Evolutionary conservation across 2,329 filamentous ascomycete species (phyloP).

Genomic region (Ophiocordyceps robertsii): DNA sequence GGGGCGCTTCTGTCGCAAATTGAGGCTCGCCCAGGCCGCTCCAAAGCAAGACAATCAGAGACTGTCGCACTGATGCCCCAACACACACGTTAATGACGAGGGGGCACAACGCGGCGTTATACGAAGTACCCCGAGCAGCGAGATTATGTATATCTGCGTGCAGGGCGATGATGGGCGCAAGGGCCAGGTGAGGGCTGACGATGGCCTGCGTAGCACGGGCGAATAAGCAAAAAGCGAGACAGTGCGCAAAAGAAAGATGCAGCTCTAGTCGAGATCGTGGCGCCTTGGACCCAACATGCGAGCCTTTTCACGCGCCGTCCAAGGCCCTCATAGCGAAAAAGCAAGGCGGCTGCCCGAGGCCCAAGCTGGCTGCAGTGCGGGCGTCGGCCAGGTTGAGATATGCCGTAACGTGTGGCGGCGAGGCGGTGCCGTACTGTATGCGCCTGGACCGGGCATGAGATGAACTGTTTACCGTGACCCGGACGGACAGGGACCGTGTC

Average conservation of each 20-base stretch:
- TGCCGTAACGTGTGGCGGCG: neutral
- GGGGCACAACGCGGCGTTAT: conserved; percentile 2
- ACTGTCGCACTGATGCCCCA: conserved; percentile 1
- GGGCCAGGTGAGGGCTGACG: neutral
- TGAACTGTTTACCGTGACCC: neutral
- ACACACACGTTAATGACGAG: conserved; percentile 1
- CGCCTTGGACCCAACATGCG: neutral
- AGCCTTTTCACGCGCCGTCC: neutral
- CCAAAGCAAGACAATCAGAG: conserved; percentile 3
- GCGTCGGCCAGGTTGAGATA: neutral
- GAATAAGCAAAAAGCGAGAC: conserved; percentile 4
- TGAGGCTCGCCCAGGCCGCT: neutral
- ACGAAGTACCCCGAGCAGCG: conserved; percentile 2
- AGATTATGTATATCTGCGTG: conserved; percentile 1
- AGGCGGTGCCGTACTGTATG: neutral
- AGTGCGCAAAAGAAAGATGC: conserved; percentile 3
- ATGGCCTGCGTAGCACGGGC: neutral
- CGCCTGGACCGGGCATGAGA: neutral
- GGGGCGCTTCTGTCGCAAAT: conserved; percentile 1
- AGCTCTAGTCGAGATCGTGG: neutral
- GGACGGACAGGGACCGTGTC: neutral
- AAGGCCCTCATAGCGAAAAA: neutral
- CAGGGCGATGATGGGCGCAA: conserved; percentile 3
- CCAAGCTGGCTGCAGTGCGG: neutral
- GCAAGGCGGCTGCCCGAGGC: neutral